Evolutionary conservation across 257 asterid species (phyloP).

Genomic region (Oldenlandia corymbosa): DNA sequence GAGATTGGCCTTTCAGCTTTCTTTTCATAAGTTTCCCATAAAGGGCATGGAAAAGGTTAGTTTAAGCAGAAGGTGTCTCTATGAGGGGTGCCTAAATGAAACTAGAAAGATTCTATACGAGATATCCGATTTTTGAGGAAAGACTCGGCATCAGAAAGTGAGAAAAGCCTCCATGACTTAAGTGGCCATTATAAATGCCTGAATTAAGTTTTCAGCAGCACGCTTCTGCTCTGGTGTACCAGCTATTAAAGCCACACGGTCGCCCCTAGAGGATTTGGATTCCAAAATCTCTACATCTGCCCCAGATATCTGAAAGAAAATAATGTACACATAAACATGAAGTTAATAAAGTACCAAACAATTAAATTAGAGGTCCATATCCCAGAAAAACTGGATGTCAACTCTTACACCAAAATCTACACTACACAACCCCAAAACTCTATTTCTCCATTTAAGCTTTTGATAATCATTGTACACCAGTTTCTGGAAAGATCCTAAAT

Average conservation of each 20-base stretch:
- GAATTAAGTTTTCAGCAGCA: conserved; percentile 89
- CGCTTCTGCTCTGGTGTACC: conserved; percentile 92
- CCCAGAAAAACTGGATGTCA: conserved; percentile 2
- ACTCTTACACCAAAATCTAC: not conserved
- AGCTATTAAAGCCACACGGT: conserved; percentile 75
- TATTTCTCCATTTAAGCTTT: not conserved
- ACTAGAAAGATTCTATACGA: conserved; percentile 30
- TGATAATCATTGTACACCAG: not conserved
- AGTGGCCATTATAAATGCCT: conserved; percentile 90
- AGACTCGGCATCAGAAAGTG: conserved; percentile 26
- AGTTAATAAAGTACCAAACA: not conserved
- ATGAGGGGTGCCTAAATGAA: conserved; percentile 34
- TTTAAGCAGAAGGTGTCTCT: conserved; percentile 22
- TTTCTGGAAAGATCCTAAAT: not conserved
- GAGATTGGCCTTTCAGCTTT: conserved; percentile 30
- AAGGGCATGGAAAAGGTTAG: conserved; percentile 37
- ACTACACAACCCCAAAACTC: not conserved
- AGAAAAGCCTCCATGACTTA: conserved; percentile 31
- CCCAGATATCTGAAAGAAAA: conserved; percentile 85
- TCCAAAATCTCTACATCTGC: conserved; percentile 74
- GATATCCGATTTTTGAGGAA: conserved; percentile 19
- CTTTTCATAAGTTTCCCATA: conserved; percentile 36
- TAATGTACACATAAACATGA: conserved; percentile 20
- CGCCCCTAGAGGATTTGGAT: conserved; percentile 78
- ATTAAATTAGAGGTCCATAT: not conserved